phyloP scores from a whole-genome alignment of 2,329 filamentous ascomycete species.

The Hypocrella siamensis region DNA sequence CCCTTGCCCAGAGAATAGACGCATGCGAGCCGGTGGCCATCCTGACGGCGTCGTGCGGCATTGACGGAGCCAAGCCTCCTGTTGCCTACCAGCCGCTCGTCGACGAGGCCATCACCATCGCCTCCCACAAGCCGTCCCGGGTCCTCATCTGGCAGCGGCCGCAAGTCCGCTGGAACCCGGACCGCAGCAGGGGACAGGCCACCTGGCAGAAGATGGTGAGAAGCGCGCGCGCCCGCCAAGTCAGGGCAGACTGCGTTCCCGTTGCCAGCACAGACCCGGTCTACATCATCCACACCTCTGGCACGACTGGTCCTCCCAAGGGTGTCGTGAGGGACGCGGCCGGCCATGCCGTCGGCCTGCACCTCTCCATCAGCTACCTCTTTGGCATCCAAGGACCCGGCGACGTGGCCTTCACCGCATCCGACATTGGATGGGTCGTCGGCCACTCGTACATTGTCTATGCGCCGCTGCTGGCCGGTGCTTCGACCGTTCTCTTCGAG shows the following conservation, averaged over 20 bases:
- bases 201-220: conserved; percentile 67
- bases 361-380: conserved; percentile 67
- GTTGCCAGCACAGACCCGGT: conserved; percentile 63
- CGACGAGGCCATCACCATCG: conserved; percentile 52
- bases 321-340: conserved; percentile 71
- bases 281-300: conserved; percentile 85
- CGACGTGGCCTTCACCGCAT: conserved; percentile 59
- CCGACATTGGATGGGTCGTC: conserved; percentile 75
- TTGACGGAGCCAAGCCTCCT: conserved; percentile 71
- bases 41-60: conserved; percentile 81
- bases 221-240: conserved; percentile 48
- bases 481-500: conserved; percentile 77
- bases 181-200: conserved; percentile 51
- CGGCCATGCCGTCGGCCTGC: conserved; percentile 73
- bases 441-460: conserved; percentile 73
- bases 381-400: conserved; percentile 73
- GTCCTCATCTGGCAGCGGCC: conserved; percentile 76
- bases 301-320: conserved; percentile 71
- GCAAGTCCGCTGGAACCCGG: conserved; percentile 56
- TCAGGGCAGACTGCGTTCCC: conserved; percentile 61
- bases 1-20: conserved; percentile 79
- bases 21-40: conserved; percentile 60
- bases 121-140: conserved; percentile 54
- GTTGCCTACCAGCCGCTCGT: conserved; percentile 65
- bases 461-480: conserved; percentile 69